phyloP scores from a whole-genome alignment of 2,329 filamentous ascomycete genomes.

The Periconia macrospinosa region DNA sequence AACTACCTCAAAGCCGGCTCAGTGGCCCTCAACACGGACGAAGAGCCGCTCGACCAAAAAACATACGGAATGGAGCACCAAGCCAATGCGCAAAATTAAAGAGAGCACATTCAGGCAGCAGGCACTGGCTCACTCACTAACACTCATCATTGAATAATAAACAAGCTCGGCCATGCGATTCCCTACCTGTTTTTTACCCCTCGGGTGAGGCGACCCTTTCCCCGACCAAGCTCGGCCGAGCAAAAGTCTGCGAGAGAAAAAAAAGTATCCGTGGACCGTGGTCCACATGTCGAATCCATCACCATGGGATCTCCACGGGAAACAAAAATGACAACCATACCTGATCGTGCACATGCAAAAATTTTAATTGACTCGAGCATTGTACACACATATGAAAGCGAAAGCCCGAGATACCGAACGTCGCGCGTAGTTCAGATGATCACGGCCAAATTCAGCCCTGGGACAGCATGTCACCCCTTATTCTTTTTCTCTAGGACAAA shows the following conservation, averaged over 20 bases:
- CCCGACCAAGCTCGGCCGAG: background rate
- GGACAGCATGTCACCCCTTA: no score
- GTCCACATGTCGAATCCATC: background rate
- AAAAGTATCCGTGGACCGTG: background rate
- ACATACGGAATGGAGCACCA: background rate
- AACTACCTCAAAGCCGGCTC: constrained; percentile 15
- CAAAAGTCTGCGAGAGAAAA: background rate
- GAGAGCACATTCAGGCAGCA: constrained; percentile 11
- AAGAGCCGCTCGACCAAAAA: constrained; percentile 4
- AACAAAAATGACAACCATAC: background rate
- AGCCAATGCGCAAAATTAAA: constrained; percentile 2
- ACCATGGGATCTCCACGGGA: background rate
- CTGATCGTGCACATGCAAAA: background rate
- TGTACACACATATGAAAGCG: background rate
- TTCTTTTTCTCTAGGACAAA: no score
- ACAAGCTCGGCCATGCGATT: constrained; percentile 10
- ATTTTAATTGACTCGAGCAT: background rate
- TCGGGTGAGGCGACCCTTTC: background rate
- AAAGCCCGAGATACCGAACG: background rate
- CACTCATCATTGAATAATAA: constrained; percentile 13
- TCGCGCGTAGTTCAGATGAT: no score
- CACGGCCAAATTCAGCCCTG: no score
- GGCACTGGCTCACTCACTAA: constrained; percentile 20
- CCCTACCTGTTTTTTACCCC: constrained; percentile 2
- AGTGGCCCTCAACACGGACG: constrained; percentile 14